Percentiles rank a stretch among this genome's conserved stretches.
phyloP scores from a whole-genome alignment of 176 grass and related monocot genomes.

The Aegilops sharonensis region DNA sequence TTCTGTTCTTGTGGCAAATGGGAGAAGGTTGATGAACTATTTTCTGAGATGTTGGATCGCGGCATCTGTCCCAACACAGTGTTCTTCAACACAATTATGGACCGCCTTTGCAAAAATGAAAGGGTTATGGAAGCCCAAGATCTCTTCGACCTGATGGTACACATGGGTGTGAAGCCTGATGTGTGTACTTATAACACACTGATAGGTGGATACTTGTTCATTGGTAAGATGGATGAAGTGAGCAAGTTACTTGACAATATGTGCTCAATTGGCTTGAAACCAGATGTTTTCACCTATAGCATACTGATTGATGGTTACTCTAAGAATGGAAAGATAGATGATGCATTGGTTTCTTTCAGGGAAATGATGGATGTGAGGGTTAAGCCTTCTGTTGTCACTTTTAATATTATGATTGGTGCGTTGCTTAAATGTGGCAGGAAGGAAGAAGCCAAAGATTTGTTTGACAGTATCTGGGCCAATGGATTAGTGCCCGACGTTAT shows the following conservation, averaged over 20 bases:
- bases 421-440: neutral
- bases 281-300: no score
- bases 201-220: no score
- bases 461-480: neutral
- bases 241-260: neutral
- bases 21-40: no score
- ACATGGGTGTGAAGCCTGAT: neutral
- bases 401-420: neutral
- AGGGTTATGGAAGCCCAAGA: no score
- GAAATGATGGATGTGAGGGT: no score
- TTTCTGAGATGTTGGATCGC: neutral
- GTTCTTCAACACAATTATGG: no score
- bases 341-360: no score
- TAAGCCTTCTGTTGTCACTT: neutral
- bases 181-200: neutral
- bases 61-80: neutral
- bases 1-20: no score
- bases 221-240: neutral
- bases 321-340: no score
- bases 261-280: neutral
- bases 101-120: no score
- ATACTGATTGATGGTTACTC: no score
- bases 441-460: neutral
- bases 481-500: neutral
- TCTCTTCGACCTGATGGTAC: no score